Evolutionary conservation across 768 basidiomycete genomes (phyloP).

Genomic region (Sarcomyxa edulis): DNA sequence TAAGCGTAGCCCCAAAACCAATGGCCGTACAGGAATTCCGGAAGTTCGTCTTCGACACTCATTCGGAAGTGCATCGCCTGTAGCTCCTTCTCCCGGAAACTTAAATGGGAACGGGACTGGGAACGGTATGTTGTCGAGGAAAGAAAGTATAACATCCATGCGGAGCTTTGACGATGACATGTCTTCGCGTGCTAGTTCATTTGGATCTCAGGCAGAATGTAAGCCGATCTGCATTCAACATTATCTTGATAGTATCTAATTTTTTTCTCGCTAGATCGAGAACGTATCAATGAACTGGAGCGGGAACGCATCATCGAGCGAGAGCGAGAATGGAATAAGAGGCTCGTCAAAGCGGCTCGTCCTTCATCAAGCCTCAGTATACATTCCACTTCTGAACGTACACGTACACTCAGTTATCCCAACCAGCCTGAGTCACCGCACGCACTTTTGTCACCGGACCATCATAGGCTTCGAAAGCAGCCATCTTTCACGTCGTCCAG

Average conservation of each 20-base stretch:
- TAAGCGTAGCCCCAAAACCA: constrained; percentile 16
- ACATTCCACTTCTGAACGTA: constrained; percentile 26
- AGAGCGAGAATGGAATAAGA: constrained; percentile 55
- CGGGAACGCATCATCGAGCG: constrained; percentile 39
- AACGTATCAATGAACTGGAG: constrained; percentile 35
- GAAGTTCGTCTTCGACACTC: constrained; percentile 19
- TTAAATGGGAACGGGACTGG: too few relatives aligned
- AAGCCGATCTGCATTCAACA: constrained; percentile 17
- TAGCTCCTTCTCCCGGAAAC: too few relatives aligned
- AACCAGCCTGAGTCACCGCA: constrained; percentile 34
- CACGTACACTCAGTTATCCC: constrained; percentile 31
- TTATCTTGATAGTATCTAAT: not conserved
- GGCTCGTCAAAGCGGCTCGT: constrained; percentile 27
- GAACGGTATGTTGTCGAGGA: constrained; percentile 13
- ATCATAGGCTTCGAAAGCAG: constrained; percentile 12
- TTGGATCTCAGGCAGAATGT: constrained; percentile 50
- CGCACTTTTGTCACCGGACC: constrained; percentile 23
- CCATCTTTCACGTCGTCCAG: constrained; percentile 25
- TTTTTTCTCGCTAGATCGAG: constrained; percentile 32
- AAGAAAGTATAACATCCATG: constrained; percentile 34
- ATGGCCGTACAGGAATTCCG: too few relatives aligned
- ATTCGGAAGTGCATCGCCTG: constrained; percentile 20
- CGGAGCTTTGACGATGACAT: constrained; percentile 33
- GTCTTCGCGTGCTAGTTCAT: constrained; percentile 39
- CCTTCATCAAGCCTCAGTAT: constrained; percentile 38